Percentiles rank a stretch among this genome's conserved stretches.
phyloP scores from a whole-genome alignment of 164 flowering plant species.

The Vitis cinerea region DNA sequence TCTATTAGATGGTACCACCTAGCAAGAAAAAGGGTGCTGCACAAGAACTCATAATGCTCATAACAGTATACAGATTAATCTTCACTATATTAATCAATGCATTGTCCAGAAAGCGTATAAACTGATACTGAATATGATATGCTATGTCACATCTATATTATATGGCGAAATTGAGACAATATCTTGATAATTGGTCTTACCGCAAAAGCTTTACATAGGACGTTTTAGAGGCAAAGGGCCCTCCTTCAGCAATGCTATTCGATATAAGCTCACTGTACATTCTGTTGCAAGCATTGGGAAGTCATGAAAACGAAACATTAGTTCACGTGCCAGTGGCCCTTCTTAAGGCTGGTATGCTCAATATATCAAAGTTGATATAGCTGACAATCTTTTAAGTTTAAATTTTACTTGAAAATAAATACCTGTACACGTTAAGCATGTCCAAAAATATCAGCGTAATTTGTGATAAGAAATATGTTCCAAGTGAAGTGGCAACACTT shows the following conservation, averaged over 20 bases:
- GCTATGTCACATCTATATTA: too few species aligned
- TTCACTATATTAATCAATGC: too few species aligned
- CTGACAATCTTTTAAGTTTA: neutral
- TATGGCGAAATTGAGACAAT: neutral
- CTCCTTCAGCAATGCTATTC: slow-evolving; percentile 84
- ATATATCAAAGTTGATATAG: too few species aligned
- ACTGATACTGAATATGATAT: too few species aligned
- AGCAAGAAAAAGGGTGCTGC: too few species aligned
- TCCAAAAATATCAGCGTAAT: slow-evolving; percentile 89
- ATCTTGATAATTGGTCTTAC: slow-evolving; percentile 28
- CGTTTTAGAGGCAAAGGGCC: slow-evolving; percentile 83
- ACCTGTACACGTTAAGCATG: slow-evolving; percentile 99
- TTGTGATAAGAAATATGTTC: slow-evolving; percentile 84
- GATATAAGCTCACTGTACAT: slow-evolving; percentile 99
- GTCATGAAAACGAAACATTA: neutral
- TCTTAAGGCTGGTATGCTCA: too few species aligned
- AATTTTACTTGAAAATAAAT: slow-evolving; percentile 2
- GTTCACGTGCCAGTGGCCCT: neutral
- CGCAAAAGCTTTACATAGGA: slow-evolving; percentile 89
- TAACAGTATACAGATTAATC: too few species aligned
- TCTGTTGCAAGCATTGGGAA: slow-evolving; percentile 41
- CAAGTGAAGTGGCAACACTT: slow-evolving; percentile 87
- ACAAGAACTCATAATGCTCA: too few species aligned
- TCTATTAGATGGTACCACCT: too few species aligned
- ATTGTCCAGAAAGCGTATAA: too few species aligned